phyloP scores from a whole-genome alignment of 306 rosid species.

The Dalbergia oliveri region DNA sequence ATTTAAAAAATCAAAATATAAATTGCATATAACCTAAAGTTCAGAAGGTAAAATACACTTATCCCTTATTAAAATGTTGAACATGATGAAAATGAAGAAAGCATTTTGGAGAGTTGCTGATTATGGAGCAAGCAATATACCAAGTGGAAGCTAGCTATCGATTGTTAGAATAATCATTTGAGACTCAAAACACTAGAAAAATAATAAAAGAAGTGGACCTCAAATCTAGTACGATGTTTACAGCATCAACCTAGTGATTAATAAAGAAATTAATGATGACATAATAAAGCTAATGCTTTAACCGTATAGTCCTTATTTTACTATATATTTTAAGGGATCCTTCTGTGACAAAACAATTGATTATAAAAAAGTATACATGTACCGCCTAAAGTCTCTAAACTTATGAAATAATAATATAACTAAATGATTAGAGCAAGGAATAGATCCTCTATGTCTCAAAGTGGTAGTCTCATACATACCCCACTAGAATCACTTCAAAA shows the following conservation, averaged over 20 bases:
- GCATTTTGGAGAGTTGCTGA: background rate
- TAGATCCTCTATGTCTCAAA: conserved; percentile 55
- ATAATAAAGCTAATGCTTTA: conserved; percentile 40
- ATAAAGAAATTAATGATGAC: conserved; percentile 28
- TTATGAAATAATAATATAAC: conserved; percentile 37
- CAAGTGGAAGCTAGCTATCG: conserved; percentile 27
- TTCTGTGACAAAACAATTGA: background rate
- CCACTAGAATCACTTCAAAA: conserved; percentile 57
- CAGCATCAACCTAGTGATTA: conserved; percentile 36
- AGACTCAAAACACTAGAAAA: conserved; percentile 29
- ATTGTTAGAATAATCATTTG: conserved; percentile 25
- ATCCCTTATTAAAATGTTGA: conserved; percentile 9
- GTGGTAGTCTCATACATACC: conserved; percentile 52
- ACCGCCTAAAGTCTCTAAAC: conserved; percentile 32
- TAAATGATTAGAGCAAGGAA: conserved; percentile 59
- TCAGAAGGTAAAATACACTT: too few relatives aligned
- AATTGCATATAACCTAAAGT: too few relatives aligned
- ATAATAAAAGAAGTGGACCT: conserved; percentile 14
- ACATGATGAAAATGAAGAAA: background rate
- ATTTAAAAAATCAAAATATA: too few relatives aligned
- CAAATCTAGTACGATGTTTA: conserved; percentile 45
- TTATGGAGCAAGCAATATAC: conserved; percentile 11
- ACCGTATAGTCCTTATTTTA: background rate
- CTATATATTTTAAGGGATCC: background rate
- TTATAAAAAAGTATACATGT: background rate